Evolutionary conservation across 176 grass and related monocot species (phyloP), one percentile per base, ranked within the genome.

Genomic region (Microstegium vimineum): DNA sequence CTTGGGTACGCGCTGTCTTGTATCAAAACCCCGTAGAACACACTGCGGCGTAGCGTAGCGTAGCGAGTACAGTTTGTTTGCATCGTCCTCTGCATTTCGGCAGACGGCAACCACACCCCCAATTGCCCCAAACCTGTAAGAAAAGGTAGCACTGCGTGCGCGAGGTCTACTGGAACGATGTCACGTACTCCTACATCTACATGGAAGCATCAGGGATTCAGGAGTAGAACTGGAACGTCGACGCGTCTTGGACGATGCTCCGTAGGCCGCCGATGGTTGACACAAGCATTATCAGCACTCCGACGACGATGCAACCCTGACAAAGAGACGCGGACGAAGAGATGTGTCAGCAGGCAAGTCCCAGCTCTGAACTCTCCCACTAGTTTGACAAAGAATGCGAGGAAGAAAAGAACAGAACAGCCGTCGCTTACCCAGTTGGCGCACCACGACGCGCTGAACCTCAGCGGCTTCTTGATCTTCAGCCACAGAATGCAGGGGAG

Each of bases 401-500:
- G 0, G 3, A n/a, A 33, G n/a, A n/a, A n/a, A n/a, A n/a, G n/a
- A n/a, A n/a, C n/a, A n/a, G n/a, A 56, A 35, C 8, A 13, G 25
- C 2, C 1, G 38, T 45, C 0, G 62, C 77, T 22, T 90, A 78
- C 82, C 83, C 77, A 90, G 71, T 95, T 95, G 43, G 75, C 56
- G 43, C 74, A 66, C 93, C 93, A 95, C 5, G 93, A 89, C 46
- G 87, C 82, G 79, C 93, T 90, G 57, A 87, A 86, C 78, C 49
- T 78, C 51, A 51, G 84, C 5, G 93, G 93, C 71, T 90, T 95
- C 82, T 90, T 79, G 75, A 95, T 90, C 54, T 85, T 87, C 22
- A 95, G 83, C 93, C 90, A 95, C 66, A 95, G 75, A 25, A 95
- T 72, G 88, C 93, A 92, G 60, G 93, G 93, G 62, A 95, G 71